Evolutionary conservation across 331 rosid genomes (phyloP).

Genomic region (Malus hybrid): DNA sequence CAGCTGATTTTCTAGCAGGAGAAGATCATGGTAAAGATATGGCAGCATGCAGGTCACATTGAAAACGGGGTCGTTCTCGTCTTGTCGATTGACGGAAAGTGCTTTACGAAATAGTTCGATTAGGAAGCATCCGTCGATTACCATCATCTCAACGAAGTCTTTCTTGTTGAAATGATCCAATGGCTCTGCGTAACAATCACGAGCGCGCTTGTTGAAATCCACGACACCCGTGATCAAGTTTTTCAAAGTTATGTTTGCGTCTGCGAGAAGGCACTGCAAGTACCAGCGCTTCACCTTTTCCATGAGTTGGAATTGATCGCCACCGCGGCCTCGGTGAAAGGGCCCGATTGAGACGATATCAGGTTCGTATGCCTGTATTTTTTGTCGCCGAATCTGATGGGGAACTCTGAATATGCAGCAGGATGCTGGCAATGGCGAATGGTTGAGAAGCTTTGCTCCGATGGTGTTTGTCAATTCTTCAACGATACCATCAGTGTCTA

Average conservation of each 20-base stretch:
- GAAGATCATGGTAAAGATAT: conserved; percentile 14
- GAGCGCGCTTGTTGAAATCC: not conserved
- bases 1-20: conserved; percentile 19
- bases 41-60: not conserved
- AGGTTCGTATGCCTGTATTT: not conserved
- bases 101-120: conserved; percentile 6
- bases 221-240: not conserved
- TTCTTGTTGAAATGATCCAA: not conserved
- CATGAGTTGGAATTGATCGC: not conserved
- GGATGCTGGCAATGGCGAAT: not conserved
- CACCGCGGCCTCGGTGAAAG: not conserved
- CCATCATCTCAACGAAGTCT: conserved; percentile 2
- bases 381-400: not conserved
- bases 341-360: conserved; percentile 10
- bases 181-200: not conserved
- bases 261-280: not conserved
- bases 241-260: rapidly evolving
- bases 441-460: not conserved
- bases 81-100: rapidly evolving
- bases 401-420: conserved; percentile 21
- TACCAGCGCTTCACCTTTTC: conserved; percentile 9
- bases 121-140: conserved; percentile 27
- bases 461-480: not conserved
- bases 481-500: not conserved
- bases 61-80: conserved; percentile 8